Percentiles rank a stretch among this genome's conserved stretches.
Conservation (phyloP, 1,284 basidiomycete species). For the Phylloboletellus chloephorus region DNA sequence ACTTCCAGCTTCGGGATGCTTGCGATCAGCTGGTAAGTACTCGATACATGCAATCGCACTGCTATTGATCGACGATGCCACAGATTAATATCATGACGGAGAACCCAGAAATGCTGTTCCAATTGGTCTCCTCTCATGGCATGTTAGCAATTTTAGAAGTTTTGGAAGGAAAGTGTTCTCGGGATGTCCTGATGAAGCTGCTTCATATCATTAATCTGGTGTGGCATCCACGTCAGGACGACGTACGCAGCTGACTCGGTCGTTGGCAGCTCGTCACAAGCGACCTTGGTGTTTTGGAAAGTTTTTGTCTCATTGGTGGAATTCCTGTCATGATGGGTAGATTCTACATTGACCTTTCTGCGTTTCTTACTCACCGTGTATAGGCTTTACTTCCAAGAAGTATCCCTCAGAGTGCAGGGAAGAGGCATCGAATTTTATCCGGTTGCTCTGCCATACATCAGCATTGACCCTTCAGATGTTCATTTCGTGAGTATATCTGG, state of each 20-base stretch:
- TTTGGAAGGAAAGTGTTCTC: conserved; percentile 74
- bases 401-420: conserved; percentile 89
- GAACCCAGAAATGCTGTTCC: conserved; percentile 83
- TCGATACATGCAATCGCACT: neutral
- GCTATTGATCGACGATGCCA: neutral
- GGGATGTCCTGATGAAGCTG: conserved; percentile 80
- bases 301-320: conserved; percentile 90
- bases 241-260: conserved; percentile 12
- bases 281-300: conserved; percentile 86
- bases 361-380: conserved; percentile 4
- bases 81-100: conserved; percentile 78
- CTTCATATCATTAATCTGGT: conserved; percentile 90
- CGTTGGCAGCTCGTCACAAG: conserved; percentile 70
- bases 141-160: conserved; percentile 93
- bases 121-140: conserved; percentile 88
- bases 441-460: conserved; percentile 87
- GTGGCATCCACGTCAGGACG: conserved; percentile 19
- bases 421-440: conserved; percentile 95
- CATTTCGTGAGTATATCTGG: conserved; percentile 66
- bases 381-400: conserved; percentile 90
- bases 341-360: conserved; percentile 18
- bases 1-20: conserved; percentile 74
- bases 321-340: conserved; percentile 89
- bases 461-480: conserved; percentile 96
- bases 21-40: conserved; percentile 80